Evolutionary conservation across 805 yeast species (phyloP).

Genomic region (Barnettozyma vustinii): DNA sequence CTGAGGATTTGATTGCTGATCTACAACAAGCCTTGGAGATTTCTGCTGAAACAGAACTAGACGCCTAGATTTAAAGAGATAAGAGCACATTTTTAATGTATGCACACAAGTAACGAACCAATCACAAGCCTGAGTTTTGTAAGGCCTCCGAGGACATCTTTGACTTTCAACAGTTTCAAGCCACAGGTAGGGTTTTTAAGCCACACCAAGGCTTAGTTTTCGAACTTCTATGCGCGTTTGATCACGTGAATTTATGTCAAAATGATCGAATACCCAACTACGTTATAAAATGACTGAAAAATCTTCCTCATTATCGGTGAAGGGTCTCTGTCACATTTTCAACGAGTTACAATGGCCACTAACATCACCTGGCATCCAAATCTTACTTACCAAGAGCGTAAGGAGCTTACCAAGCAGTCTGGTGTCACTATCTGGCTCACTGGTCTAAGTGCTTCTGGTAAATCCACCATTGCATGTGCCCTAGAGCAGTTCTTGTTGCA

Average conservation of each 20-base stretch:
- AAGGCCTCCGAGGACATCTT: background rate
- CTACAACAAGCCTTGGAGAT: conserved; percentile 57
- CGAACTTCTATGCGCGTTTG: background rate
- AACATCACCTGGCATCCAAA: conserved; percentile 97
- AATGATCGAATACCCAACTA: background rate
- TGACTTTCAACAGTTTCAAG: background rate
- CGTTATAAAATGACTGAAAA: background rate
- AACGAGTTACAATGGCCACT: conserved; percentile 63
- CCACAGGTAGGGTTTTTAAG: conserved; percentile 1
- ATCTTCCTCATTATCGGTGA: background rate
- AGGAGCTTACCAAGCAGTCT: conserved; percentile 61
- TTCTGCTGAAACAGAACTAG: conserved; percentile 8
- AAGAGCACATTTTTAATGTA: background rate
- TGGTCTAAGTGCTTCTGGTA: conserved; percentile 93
- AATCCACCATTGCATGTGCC: conserved; percentile 89
- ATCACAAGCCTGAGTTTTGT: background rate
- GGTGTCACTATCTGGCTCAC: conserved; percentile 96
- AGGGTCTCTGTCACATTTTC: background rate
- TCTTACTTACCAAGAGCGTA: conserved; percentile 77
- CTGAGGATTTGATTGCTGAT: conserved; percentile 69
- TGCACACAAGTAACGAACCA: background rate
- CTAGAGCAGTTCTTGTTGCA: conserved; percentile 76
- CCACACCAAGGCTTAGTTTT: conserved; percentile 10
- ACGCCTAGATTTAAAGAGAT: background rate
- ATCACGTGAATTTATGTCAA: conserved; percentile 28